Base-by-base conservation (phyloP, 2,329 filamentous ascomycete species). In the Blumeria graminis region DNA sequence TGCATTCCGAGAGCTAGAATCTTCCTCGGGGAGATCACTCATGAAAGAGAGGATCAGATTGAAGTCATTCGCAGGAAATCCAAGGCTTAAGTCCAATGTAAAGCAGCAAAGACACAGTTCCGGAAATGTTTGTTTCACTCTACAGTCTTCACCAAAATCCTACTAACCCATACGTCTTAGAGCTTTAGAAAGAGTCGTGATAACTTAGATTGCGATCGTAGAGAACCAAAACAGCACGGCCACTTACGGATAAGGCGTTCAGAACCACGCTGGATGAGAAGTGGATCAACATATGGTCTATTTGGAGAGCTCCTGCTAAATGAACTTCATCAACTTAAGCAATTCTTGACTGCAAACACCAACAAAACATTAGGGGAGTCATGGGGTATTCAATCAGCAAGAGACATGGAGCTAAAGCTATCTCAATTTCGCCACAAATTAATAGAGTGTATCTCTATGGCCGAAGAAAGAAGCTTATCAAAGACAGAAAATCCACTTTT, bases 1-100 rank as follows among this genome's bases (percentile, higher is more conserved):
- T 63, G 61, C 66, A 34, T 68, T 71, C 58, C 67, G 65, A 60
- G 60, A 65, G 41, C 58, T 63, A 34, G 56, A 64, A 61, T 18
- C 16, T 22, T 16, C n/a, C 14, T 62, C 63, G 61, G 59, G 63
- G n/a, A 55, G 58, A 52, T 66, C 67, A 7, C 28, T 28, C 4
- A 39, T 54, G 1, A 22, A 36, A 28, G 14, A 39, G 10, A 3
- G 9, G 16, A 34, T 22, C 38, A 54, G 51, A 54, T 39, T n/a
- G 51, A 54, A 36, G 32, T 54, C 51, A 41, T 34, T 14, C 14
- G 16, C 43, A 22, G 16, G 16, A n/a, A 5, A 10, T 7, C 16
- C 14, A 46, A n/a, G 16, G 16, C 7, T 28, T 2, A 28, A 28
- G 22, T 2, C 22, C 4, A 28, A 28, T 28, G 22, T 28, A 28